Percentiles rank a stretch among this genome's conserved stretches.
Conservation (phyloP, 2,329 filamentous ascomycete genomes). For the Pyrenochaeta sp. region DNA sequence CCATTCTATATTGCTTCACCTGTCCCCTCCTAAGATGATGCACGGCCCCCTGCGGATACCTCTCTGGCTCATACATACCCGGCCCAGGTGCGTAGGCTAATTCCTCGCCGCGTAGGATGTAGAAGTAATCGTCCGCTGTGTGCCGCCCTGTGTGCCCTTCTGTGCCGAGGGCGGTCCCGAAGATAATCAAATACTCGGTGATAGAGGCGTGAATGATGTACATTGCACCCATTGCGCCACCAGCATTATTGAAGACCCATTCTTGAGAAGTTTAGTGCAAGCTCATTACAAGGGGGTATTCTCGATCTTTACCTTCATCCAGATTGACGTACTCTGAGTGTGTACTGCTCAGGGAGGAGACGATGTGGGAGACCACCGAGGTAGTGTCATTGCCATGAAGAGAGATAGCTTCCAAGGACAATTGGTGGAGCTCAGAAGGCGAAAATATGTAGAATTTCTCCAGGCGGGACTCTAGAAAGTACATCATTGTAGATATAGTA, state of each 20-base stretch:
- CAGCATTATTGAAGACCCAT: slow-evolving; percentile 93
- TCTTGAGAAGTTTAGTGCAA: slow-evolving; percentile 51
- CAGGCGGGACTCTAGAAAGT: slow-evolving; percentile 39
- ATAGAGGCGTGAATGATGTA: slow-evolving; percentile 88
- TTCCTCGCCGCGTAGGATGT: slow-evolving; percentile 83
- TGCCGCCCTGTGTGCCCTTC: slow-evolving; percentile 89
- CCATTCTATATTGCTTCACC: slow-evolving; percentile 86
- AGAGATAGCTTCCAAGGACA: slow-evolving; percentile 71
- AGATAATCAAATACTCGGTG: slow-evolving; percentile 65
- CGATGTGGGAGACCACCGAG: slow-evolving; percentile 73
- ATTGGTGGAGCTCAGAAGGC: slow-evolving; percentile 71
- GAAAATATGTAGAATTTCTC: slow-evolving; percentile 76
- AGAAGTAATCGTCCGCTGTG: slow-evolving; percentile 93
- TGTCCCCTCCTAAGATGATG: slow-evolving; percentile 76
- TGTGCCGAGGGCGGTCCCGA: slow-evolving; percentile 75
- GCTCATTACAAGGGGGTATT: too few relatives aligned
- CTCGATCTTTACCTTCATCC: slow-evolving; percentile 57
- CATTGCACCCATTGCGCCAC: slow-evolving; percentile 91
- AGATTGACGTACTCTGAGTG: slow-evolving; percentile 65
- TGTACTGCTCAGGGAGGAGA: slow-evolving; percentile 66
- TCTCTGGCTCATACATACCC: slow-evolving; percentile 71
- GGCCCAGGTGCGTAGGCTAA: slow-evolving; percentile 71
- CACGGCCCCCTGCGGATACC: slow-evolving; percentile 73
- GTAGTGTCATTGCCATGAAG: slow-evolving; percentile 79
- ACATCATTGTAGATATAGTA: slow-evolving; percentile 33